Percentiles rank a stretch among this genome's conserved stretches.
Conservation (phyloP, 208 protist species). For the Trypanosoma melophagium region DNA sequence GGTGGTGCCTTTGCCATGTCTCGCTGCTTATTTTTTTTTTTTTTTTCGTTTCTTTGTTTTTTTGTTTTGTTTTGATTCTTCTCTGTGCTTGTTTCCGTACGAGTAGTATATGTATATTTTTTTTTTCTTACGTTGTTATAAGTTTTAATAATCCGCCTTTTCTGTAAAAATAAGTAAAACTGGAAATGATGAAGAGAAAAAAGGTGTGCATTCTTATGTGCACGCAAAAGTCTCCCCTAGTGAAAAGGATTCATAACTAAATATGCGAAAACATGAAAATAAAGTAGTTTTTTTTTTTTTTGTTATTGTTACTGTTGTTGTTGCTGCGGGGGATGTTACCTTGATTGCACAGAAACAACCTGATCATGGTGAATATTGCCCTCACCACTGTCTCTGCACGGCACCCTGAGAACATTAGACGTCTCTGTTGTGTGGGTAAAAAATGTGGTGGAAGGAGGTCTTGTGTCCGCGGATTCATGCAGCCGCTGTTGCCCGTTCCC, state of each 20-base stretch:
- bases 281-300: too few relatives aligned
- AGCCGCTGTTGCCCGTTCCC: constrained; percentile 13
- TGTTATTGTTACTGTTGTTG: too few relatives aligned
- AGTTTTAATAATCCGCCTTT: too few relatives aligned
- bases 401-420: neutral
- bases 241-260: too few relatives aligned
- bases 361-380: neutral
- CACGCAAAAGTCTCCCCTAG: too few relatives aligned
- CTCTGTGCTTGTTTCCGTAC: neutral
- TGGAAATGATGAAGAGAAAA: too few relatives aligned
- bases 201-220: too few relatives aligned
- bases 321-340: too few relatives aligned
- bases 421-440: neutral
- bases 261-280: too few relatives aligned
- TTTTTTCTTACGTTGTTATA: too few relatives aligned
- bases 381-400: neutral
- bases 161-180: too few relatives aligned
- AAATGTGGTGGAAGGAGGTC: neutral
- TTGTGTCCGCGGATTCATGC: neutral
- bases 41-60: constrained; percentile 2
- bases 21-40: neutral
- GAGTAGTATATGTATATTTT: neutral
- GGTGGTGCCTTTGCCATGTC: constrained; percentile 70
- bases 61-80: neutral
- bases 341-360: neutral